Evolutionary conservation across 2,329 filamentous ascomycete species (phyloP).

Genomic region (Chaetomiaceae sp.): DNA sequence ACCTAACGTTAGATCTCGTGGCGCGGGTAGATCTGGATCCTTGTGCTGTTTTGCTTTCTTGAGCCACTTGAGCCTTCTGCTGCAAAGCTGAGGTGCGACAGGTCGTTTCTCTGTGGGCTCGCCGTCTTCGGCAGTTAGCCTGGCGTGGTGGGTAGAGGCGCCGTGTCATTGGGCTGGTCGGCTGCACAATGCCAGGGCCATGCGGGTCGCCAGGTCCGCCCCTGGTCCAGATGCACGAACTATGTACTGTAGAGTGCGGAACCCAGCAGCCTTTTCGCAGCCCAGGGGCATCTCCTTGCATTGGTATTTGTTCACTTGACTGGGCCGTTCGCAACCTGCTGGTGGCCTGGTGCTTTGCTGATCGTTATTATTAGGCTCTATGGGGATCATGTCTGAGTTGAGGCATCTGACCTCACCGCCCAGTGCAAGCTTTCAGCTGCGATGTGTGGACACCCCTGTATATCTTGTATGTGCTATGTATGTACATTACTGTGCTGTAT

Average conservation of each 20-base stretch:
- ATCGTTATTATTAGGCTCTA: too few relatives aligned
- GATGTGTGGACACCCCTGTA: too few relatives aligned
- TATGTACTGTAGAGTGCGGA: background rate
- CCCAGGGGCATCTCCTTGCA: background rate
- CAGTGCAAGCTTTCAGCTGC: too few relatives aligned
- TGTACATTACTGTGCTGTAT: too few relatives aligned
- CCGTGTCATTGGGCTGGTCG: conserved; percentile 6
- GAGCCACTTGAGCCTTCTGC: too few relatives aligned
- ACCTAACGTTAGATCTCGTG: too few relatives aligned
- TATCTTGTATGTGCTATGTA: too few relatives aligned
- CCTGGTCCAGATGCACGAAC: background rate
- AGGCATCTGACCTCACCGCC: background rate
- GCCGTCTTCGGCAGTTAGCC: background rate
- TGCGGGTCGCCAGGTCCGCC: conserved; percentile 7
- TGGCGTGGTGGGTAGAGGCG: conserved; percentile 4
- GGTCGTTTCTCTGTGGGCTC: background rate
- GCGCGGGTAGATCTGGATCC: background rate
- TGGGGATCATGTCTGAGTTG: too few relatives aligned
- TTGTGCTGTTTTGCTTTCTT: background rate
- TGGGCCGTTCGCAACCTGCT: background rate
- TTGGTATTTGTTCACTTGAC: background rate
- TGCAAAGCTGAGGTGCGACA: background rate
- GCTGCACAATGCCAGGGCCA: background rate
- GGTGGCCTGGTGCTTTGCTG: background rate
- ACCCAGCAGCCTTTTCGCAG: background rate